Evolutionary conservation across 2,329 filamentous ascomycete species (phyloP).

Genomic region (Claviceps humidiphila): DNA sequence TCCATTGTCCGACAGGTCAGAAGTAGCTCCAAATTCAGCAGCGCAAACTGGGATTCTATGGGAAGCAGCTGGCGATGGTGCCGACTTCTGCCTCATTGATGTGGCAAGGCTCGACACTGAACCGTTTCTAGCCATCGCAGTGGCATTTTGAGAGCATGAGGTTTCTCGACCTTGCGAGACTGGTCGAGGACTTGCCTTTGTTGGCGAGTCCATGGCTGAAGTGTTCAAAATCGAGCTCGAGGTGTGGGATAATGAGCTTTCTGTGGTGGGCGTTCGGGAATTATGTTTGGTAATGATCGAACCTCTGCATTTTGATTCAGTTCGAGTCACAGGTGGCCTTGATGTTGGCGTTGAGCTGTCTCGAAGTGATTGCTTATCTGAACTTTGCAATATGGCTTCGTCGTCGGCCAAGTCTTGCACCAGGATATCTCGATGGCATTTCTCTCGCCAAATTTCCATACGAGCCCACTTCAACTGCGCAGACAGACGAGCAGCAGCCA

Average conservation of each 20-base stretch:
- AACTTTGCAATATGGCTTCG: constrained; percentile 8
- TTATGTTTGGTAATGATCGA: constrained; percentile 13
- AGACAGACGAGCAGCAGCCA: constrained; percentile 70
- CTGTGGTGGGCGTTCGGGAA: constrained; percentile 16
- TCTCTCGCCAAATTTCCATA: constrained; percentile 84
- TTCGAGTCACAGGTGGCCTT: constrained; percentile 10
- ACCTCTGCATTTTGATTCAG: constrained; percentile 16
- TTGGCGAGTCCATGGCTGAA: constrained; percentile 13
- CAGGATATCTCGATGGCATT: constrained; percentile 81
- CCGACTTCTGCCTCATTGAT: constrained; percentile 14
- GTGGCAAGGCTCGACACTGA: constrained; percentile 20
- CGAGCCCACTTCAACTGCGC: constrained; percentile 89
- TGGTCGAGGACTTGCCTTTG: constrained; percentile 16
- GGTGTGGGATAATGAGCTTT: constrained; percentile 10
- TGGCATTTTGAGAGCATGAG: constrained; percentile 11
- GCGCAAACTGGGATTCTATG: constrained; percentile 11
- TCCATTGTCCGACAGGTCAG: constrained; percentile 12
- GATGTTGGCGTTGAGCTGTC: constrained; percentile 14
- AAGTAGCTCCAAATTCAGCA: constrained; percentile 8
- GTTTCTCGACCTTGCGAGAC: constrained; percentile 15
- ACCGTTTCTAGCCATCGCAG: constrained; percentile 14
- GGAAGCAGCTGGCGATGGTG: constrained; percentile 12
- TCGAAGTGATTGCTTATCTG: neutral
- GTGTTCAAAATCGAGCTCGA: constrained; percentile 9
- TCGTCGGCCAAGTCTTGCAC: constrained; percentile 78